Evolutionary conservation across 2,329 filamentous ascomycete genomes (phyloP), one percentile per base, ranked within the genome.

Genomic region (Raffaelea ambrosiae): DNA sequence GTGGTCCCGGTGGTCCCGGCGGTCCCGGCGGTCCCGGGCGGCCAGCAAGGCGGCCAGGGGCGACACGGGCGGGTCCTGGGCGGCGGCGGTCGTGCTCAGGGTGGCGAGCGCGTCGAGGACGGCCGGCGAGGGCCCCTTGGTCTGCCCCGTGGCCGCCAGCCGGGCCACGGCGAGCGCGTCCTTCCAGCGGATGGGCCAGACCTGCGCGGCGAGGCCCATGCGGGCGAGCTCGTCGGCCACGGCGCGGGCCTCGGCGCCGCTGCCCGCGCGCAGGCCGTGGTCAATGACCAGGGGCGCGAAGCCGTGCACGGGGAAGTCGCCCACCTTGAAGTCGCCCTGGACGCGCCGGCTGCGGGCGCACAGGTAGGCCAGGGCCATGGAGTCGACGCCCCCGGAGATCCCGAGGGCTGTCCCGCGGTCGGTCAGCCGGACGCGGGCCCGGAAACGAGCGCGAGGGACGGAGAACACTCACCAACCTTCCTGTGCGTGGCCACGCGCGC

Each of bases 301-400:
- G 36, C 57, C 55, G 22, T 47, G 36, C 35, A 70, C 58, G 14
- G 69, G 66, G 50, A 73, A 70, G 56, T 74, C 74, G 31, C 66
- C 66, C 22, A 79, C 59, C 40, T 54, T 22, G 55, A 50, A 2
- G 58, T 59, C 41, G 68, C 58, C 3, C 52, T 51, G 3, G 51
- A 61, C n/a, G n/a, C n/a, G n/a, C 35, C 65, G 64, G 33, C 76
- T 57, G 41, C 69, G 64, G 43, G 72, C 74, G 61, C 86, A 87
- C 33, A 97, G 74, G 51, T 73, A 81, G 48, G 89, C 88, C 51
- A 98, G 72, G 23, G 91, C 91, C 90, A 97, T 98, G n/a, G 91
- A 97, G 65, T 98, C 93, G 36, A 93, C 86, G 8, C 93, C 93
- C 21, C 93, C 93, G 60, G 90, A 96, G 52, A 97, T 72, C 16